Percentiles rank a stretch among this genome's conserved stretches.
phyloP scores from a whole-genome alignment of 2,329 filamentous ascomycete genomes.

The Aspergillus alliaceus region DNA sequence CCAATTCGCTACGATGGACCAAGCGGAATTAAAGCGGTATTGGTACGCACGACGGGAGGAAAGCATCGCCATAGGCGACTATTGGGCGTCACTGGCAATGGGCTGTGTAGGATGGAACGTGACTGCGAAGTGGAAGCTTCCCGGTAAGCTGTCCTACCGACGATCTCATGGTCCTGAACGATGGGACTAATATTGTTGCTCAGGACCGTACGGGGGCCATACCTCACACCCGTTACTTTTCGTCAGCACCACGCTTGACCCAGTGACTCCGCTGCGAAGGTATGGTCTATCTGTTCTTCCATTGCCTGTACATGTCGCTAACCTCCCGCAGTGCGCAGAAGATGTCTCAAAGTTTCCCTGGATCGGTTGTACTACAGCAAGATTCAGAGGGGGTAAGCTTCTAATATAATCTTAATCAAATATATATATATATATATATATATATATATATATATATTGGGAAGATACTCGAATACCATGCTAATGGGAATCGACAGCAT shows the following conservation, averaged over 20 bases:
- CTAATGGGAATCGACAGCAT: conserved; percentile 22
- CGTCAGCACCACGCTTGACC: conserved; percentile 58
- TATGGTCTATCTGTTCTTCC: conserved; percentile 11
- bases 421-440: no score
- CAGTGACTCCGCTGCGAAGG: conserved; percentile 56
- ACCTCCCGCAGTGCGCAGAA: conserved; percentile 28
- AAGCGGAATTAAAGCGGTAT: conserved; percentile 18
- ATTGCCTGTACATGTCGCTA: conserved; percentile 1
- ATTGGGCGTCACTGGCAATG: conserved; percentile 40
- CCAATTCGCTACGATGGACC: conserved; percentile 18
- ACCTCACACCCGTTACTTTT: conserved; percentile 56
- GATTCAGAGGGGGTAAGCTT: conserved; percentile 45
- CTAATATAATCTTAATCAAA: no score
- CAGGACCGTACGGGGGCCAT: conserved; percentile 29
- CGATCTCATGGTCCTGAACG: neutral
- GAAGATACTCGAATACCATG: neutral
- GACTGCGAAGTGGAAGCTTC: conserved; percentile 34
- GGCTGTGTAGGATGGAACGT: conserved; percentile 39
- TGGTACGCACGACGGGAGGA: conserved; percentile 26
- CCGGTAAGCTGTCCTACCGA: conserved; percentile 26
- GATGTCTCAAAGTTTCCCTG: conserved; percentile 44
- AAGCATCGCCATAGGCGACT: conserved; percentile 32
- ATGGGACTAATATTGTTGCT: neutral
- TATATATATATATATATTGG: no score
- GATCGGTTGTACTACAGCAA: conserved; percentile 46